phyloP scores from a whole-genome alignment of 139 green algal species.

The Spirogloea muscicola region DNA sequence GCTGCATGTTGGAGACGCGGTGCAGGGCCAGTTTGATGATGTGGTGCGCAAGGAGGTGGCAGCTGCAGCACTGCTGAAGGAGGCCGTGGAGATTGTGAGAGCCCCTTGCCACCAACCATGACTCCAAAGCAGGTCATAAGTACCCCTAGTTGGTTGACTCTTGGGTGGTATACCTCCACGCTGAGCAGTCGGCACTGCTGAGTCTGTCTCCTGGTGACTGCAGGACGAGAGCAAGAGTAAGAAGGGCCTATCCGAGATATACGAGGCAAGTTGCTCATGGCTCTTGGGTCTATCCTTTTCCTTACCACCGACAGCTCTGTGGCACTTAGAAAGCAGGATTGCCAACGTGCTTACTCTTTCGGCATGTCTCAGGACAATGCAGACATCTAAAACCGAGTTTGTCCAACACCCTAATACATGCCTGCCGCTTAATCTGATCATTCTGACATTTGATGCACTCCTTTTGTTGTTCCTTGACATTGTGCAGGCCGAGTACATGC shows the following conservation, averaged over 20 bases:
- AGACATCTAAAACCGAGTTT: not conserved
- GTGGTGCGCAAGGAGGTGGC: conserved; percentile 26
- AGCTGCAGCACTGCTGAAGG: not conserved
- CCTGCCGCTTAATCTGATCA: not conserved
- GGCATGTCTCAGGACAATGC: not conserved
- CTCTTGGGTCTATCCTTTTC: not conserved
- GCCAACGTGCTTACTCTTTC: not conserved
- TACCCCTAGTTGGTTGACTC: not conserved
- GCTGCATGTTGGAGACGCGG: not conserved
- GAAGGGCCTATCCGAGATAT: conserved; percentile 55
- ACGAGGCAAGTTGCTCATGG: conserved; percentile 36
- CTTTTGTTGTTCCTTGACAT: not conserved
- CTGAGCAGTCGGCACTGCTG: not conserved
- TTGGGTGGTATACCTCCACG: not conserved
- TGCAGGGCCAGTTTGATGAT: conserved; percentile 45
- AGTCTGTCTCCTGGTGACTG: not conserved
- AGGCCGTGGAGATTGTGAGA: conserved; percentile 24
- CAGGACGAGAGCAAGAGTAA: conserved; percentile 51
- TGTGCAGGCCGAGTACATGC: conserved; percentile 1
- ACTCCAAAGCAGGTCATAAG: not conserved
- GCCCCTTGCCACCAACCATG: not conserved
- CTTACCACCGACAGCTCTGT: not conserved
- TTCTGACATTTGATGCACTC: not conserved
- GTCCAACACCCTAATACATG: not conserved
- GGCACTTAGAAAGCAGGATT: too few relatives aligned